Conservation (phyloP, 306 rosid species). For the Lathyrus sativus region DNA sequence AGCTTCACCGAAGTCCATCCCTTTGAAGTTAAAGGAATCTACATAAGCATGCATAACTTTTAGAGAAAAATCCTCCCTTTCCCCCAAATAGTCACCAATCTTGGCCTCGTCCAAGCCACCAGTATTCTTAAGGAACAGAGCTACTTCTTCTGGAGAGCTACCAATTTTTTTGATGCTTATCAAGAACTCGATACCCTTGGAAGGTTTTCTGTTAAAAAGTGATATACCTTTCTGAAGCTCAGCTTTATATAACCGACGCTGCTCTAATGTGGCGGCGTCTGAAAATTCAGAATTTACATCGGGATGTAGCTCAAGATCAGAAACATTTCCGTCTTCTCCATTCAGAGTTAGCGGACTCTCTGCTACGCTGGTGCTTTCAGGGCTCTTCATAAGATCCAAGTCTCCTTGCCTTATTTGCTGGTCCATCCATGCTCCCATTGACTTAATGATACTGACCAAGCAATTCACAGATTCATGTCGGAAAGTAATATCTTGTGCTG, state of each 20-base stretch:
- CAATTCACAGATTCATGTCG: constrained; percentile 95
- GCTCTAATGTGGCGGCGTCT: constrained; percentile 90
- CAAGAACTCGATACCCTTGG: constrained; percentile 91
- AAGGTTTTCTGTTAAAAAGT: constrained; percentile 88
- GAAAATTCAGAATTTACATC: constrained; percentile 77
- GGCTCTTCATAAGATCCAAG: constrained; percentile 54
- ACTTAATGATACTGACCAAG: too few relatives aligned
- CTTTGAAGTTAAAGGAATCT: constrained; percentile 89
- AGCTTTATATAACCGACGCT: constrained; percentile 85
- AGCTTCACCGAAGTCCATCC: constrained; percentile 91
- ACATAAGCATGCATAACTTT: constrained; percentile 99
- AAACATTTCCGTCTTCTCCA: constrained; percentile 80
- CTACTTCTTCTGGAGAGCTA: constrained; percentile 85
- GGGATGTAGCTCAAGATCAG: constrained; percentile 74
- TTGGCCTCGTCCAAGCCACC: constrained; percentile 74
- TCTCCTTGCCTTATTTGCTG: constrained; percentile 76
- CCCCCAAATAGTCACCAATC: constrained; percentile 98
- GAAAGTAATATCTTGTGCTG: too few relatives aligned
- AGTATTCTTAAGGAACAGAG: constrained; percentile 81
- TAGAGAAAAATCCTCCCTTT: constrained; percentile 88
- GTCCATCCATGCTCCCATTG: too few relatives aligned
- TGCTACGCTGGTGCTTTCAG: constrained; percentile 56
- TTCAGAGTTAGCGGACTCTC: constrained; percentile 57
- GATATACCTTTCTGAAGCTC: constrained; percentile 99
- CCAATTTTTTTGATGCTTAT: constrained; percentile 77